phyloP scores from a whole-genome alignment of 208 protist species.

The Tritrichomonas musculus region DNA sequence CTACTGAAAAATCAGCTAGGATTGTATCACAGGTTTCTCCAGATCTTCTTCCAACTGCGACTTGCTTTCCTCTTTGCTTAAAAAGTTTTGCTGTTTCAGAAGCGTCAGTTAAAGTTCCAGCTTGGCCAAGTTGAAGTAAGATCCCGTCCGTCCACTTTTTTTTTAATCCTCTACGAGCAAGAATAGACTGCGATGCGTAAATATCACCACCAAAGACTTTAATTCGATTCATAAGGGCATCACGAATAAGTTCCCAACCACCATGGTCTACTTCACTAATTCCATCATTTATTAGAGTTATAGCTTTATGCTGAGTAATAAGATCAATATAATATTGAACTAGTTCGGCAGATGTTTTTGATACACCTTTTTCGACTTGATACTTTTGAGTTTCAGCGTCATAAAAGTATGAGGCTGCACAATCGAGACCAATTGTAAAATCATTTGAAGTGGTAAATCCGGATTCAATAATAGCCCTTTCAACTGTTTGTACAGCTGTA shows the following conservation, averaged over 20 bases:
- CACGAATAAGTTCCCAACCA: neutral
- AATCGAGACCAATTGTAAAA: neutral
- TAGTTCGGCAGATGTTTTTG: neutral
- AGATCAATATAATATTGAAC: slow-evolving; percentile 27
- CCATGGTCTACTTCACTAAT: neutral
- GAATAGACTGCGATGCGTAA: neutral
- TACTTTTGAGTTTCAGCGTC: neutral
- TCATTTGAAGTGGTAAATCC: neutral
- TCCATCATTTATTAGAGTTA: neutral
- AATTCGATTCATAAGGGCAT: neutral
- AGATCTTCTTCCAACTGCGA: neutral
- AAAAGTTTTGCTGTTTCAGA: neutral
- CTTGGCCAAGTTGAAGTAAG: neutral
- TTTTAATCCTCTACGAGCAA: neutral
- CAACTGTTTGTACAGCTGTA: neutral
- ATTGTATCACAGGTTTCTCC: slow-evolving; percentile 1
- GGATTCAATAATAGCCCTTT: neutral
- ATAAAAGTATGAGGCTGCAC: slow-evolving; percentile 16
- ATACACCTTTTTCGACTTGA: slow-evolving; percentile 4
- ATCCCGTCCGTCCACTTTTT: slow-evolving; percentile 28
- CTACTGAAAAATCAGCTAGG: slow-evolving; percentile 3
- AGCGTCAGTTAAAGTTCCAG: neutral
- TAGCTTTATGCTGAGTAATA: neutral
- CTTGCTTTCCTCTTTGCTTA: neutral
- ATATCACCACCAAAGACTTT: slow-evolving; percentile 10